Base-by-base conservation (phyloP, 371 early-diverging fungal genomes). In the Chytridium lagenaria region DNA sequence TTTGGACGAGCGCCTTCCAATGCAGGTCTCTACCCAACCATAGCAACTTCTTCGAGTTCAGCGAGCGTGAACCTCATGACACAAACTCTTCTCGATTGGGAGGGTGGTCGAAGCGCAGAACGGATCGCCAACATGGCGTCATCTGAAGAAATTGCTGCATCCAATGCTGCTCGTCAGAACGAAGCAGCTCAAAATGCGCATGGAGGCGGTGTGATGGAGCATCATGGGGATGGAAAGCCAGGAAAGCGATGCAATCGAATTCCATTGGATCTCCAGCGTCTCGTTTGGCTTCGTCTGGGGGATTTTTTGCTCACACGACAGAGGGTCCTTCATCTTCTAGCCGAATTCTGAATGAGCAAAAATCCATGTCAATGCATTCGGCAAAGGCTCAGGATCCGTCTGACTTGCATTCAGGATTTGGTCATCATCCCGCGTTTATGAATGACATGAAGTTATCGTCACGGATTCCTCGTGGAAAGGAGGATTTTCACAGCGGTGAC, bases 71-170 rank as follows among this genome's bases (percentile, higher is more conserved):
- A 68, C 36, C 36, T 51, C n/a, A 51, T 68, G 50, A 68, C 68
- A 12, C 68, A 68, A 33, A 34, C 68, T 28, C 52, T 68, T 10
- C 33, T 68, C 19, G 68, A 68, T 12, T 68, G 68, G 68, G 68
- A 68, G 30, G 68, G 68, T 28, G 68, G 68, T 2, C 50, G 68
- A 33, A 68, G 68, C 52, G 68, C 68, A 22, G 68, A 68, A 40
- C 19, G 68, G 26, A 66, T 66, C 22, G 68, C 33, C 36, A 30
- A 2, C 52, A 30, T 66, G 3, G 28, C 2, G 40, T 16, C 26
- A 15, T 23, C 49, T 3, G 66, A 44, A 2, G 66, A 66, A 3
- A n/a, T n/a, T n/a, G n/a, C n/a, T n/a, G n/a, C n/a, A n/a, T 2
- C 7, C 30, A 37, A 23, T 7, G 61, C 34, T 31, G 37, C 31